These are phyloP conservation scores for Acanthamoeba sp. DNA, from an alignment of 208 protist species.

Conservation along the genomic window DNA sequence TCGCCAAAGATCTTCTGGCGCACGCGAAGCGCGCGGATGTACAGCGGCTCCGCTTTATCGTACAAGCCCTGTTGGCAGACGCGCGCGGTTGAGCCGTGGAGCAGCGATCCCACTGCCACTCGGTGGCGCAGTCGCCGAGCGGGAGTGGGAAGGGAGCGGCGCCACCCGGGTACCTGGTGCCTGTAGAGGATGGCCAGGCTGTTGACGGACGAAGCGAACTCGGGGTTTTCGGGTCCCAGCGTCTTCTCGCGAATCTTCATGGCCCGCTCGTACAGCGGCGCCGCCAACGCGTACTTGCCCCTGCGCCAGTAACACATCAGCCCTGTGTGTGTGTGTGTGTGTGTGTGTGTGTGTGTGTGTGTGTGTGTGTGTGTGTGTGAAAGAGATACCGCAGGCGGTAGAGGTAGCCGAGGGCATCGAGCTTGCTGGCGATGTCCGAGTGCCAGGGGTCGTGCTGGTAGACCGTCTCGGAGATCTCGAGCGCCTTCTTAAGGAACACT, in stretches of 20 bases:
- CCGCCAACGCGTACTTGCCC: constrained; percentile 33
- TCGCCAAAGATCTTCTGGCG: constrained; percentile 64
- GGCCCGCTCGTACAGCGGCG: constrained; percentile 30
- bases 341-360: neutral
- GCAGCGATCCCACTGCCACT: too few relatives aligned
- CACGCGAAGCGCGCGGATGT: constrained; percentile 23
- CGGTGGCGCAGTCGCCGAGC: too few relatives aligned
- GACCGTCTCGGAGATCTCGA: constrained; percentile 6
- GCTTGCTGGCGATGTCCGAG: constrained; percentile 18
- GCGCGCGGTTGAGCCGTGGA: too few relatives aligned
- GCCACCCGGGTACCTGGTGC: neutral
- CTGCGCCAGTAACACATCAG: neutral
- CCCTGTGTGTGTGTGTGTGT: too few relatives aligned
- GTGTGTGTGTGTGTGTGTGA: neutral
- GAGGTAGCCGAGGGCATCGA: constrained; percentile 37
- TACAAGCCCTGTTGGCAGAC: neutral
- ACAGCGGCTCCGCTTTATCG: constrained; percentile 44
- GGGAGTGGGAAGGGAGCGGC: neutral
- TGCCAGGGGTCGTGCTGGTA: neutral
- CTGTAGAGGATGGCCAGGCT: constrained; percentile 49
- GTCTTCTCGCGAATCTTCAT: constrained; percentile 49
- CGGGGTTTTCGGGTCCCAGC: constrained; percentile 5
- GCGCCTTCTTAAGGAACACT: neutral
- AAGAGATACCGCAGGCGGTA: neutral
- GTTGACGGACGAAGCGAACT: constrained; percentile 39